Conservation (phyloP, 306 rosid species). For the Leucaena leucocephala region DNA sequence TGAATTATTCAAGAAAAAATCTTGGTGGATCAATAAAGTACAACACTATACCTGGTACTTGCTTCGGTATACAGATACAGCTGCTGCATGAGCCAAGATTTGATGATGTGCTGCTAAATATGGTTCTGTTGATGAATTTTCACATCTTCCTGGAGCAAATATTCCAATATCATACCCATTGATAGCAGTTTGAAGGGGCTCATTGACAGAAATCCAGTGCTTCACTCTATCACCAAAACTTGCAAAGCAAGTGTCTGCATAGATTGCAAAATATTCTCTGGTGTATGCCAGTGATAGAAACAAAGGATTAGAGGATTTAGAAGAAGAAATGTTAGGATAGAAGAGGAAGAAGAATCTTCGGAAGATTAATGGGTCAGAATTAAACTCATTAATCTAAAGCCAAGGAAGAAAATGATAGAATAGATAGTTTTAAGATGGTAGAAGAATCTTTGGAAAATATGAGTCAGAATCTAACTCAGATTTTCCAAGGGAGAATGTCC, state of each 20-base stretch:
- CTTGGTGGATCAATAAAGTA: conserved; percentile 1
- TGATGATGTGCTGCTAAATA: conserved; percentile 87
- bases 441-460: no score
- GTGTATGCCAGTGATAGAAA: conserved; percentile 29
- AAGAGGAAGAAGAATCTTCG: background rate
- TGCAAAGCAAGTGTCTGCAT: conserved; percentile 88
- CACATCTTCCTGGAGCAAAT: conserved; percentile 84
- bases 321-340: background rate
- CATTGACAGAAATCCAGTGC: conserved; percentile 84
- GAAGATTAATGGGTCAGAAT: background rate
- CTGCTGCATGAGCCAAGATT: conserved; percentile 87
- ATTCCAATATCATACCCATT: conserved; percentile 65
- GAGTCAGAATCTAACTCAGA: no score
- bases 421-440: background rate
- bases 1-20: background rate
- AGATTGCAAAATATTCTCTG: conserved; percentile 79
- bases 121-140: conserved; percentile 62
- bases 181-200: conserved; percentile 86
- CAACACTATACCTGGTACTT: conserved; percentile 70
- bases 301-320: background rate
- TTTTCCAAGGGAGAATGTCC: no score
- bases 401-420: background rate
- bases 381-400: background rate
- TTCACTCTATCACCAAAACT: conserved; percentile 95
- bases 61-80: conserved; percentile 70